Conservation (phyloP, 805 yeast species). For the Yarrowia deformans region DNA sequence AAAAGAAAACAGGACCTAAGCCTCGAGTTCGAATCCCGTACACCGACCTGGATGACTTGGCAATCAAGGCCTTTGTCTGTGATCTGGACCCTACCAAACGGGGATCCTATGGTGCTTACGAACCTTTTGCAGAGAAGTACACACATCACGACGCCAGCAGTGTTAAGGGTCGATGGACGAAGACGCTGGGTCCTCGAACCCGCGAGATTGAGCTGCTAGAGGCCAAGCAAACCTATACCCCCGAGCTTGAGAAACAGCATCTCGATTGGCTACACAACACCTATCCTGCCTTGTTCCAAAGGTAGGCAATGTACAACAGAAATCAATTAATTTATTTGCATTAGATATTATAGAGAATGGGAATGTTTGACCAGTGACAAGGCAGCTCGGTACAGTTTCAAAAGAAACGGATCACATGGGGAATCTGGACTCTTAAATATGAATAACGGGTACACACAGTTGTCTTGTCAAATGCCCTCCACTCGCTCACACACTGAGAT, state of each 20-base stretch:
- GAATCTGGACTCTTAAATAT: no score
- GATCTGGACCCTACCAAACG: not conserved
- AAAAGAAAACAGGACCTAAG: not conserved
- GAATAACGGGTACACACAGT: no score
- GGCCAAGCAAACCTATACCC: slow-evolving; percentile 8
- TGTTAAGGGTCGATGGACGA: slow-evolving; percentile 23
- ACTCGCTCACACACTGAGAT: no score
- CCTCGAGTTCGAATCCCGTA: not conserved
- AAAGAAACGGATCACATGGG: no score
- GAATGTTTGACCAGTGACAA: no score
- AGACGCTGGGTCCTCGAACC: slow-evolving; percentile 19
- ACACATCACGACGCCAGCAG: slow-evolving; percentile 15
- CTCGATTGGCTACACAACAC: not conserved
- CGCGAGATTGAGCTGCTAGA: slow-evolving; percentile 13
- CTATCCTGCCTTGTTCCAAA: slow-evolving; percentile 1
- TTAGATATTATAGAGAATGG: not conserved
- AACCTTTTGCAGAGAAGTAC: slow-evolving; percentile 2
- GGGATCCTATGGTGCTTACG: not conserved
- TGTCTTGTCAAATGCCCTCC: no score
- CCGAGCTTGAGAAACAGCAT: slow-evolving; percentile 7
- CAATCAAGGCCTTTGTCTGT: slow-evolving; percentile 16
- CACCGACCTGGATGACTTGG: slow-evolving; percentile 9
- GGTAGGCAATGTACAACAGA: not conserved
- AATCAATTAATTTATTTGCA: not conserved
- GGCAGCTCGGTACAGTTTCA: no score